Base-by-base conservation (phyloP, 805 yeast genomes). In the Lipomyces mesembrius region DNA sequence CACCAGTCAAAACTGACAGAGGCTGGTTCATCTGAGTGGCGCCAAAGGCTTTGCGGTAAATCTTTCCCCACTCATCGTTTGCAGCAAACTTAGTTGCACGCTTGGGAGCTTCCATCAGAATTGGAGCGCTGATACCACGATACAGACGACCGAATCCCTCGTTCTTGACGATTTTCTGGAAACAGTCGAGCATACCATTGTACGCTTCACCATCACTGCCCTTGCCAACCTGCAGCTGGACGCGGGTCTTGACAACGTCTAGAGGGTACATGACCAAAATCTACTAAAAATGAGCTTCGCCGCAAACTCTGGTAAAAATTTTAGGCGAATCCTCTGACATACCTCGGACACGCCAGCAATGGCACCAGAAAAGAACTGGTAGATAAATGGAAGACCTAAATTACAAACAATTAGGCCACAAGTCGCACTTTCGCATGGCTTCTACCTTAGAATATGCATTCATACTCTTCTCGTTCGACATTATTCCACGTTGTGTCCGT, bases 71-170 rank as follows among this genome's bases (percentile, higher is more conserved):
- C 78, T 92, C 96, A 77, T 95, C 99, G 77, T 95, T 95, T 69
- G 98, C 97, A 61, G 98, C 98, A 77, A 95, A 95, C 79, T 95
- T 95, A 72, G 97, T 93, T 54, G 99, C 99, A 82, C 99, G 70
- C 83, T 95, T 95, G 71, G 99, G 99, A 14, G 98, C 99, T 79
- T 95, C 99, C 99, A 95, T 95, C 75, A 95, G 83, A 73, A 95
- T 91, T 43, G 99, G 99, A 29, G 99, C 97, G 37, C 90, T 82
- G 75, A 95, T 95, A 72, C 99, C 99, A 77, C 93, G 88, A 81
- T 95, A 95, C 66, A 94, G 84, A 70, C 95, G 84, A 11, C 89
- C 80, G 54, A 87, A 83, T 61, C 99, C 99, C 79, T 95, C 99
- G 73, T 86, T 87, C 74, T 85, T 86, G 74, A 95, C 84, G 73